Conservation (phyloP, 2,329 filamentous ascomycete genomes). For the Colletotrichum sp. region DNA sequence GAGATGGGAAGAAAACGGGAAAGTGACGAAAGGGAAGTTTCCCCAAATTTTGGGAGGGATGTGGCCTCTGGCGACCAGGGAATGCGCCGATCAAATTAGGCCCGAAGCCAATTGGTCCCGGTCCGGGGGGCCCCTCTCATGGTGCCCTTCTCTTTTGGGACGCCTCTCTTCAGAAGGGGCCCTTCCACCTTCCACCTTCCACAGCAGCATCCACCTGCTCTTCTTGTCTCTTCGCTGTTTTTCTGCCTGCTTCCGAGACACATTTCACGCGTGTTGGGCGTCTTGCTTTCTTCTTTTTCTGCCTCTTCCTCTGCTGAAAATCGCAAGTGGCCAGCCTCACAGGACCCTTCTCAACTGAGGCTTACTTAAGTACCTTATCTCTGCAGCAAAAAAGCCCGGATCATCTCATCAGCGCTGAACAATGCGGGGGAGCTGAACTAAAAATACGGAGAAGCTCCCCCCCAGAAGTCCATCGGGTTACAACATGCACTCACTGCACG, state of each 20-base stretch:
- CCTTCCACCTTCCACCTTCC: neutral
- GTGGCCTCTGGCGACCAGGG: neutral
- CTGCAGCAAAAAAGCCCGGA: neutral
- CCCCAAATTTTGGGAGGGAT: conserved; percentile 17
- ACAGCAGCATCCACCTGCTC: neutral
- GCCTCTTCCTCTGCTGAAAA: neutral
- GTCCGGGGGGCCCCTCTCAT: neutral
- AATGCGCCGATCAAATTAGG: conserved; percentile 11
- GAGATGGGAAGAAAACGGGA: neutral
- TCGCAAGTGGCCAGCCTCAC: neutral
- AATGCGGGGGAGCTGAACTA: conserved; percentile 13
- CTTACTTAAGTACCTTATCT: neutral
- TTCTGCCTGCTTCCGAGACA: neutral
- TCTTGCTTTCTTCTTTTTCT: neutral
- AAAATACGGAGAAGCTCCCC: neutral
- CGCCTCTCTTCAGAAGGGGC: neutral
- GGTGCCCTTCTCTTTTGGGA: neutral
- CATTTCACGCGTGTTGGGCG: neutral
- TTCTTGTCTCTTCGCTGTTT: neutral
- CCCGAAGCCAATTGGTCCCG: neutral
- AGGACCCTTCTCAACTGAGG: neutral
- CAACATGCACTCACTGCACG: neutral
- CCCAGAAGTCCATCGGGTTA: neutral
- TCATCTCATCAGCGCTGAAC: neutral
- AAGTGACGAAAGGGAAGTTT: conserved; percentile 4